Conservation (phyloP, 495 filamentous ascomycete genomes). For the Penicillium cinerascens region DNA sequence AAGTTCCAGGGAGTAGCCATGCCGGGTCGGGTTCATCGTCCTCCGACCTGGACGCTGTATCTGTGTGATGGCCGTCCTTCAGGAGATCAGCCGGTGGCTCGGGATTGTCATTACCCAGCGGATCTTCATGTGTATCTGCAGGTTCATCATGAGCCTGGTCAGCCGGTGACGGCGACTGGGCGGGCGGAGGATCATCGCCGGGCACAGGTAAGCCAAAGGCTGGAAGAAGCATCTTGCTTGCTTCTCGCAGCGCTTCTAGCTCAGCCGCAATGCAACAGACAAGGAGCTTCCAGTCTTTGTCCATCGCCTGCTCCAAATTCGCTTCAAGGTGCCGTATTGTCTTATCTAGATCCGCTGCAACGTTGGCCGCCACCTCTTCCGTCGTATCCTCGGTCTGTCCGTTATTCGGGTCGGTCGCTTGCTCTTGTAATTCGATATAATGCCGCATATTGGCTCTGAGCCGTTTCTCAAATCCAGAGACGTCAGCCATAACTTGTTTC, state of each 20-base stretch:
- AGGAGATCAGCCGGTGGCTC: conserved; percentile 42
- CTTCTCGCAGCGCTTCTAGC: conserved; percentile 75
- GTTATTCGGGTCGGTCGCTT: conserved; percentile 12
- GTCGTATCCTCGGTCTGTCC: conserved; percentile 12
- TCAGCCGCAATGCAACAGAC: conserved; percentile 88
- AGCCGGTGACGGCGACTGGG: conserved; percentile 4
- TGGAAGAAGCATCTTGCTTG: conserved; percentile 58
- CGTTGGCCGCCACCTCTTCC: conserved; percentile 29
- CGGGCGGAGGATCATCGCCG: conserved; percentile 1
- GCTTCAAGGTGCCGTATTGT: conserved; percentile 38
- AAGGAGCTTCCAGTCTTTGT: conserved; percentile 77
- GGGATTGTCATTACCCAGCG: conserved; percentile 28
- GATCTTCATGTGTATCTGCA: conserved; percentile 5
- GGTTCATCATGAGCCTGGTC: conserved; percentile 6
- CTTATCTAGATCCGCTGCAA: conserved; percentile 43
- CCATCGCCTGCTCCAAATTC: conserved; percentile 40
- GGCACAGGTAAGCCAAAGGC: conserved; percentile 21
- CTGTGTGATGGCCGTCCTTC: conserved; percentile 26
- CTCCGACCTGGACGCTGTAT: conserved; percentile 30
- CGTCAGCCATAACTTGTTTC: conserved; percentile 62
- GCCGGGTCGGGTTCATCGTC: conserved; percentile 51
- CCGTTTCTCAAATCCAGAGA: conserved; percentile 65
- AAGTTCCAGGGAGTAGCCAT: conserved; percentile 24
- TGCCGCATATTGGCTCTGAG: conserved; percentile 55
- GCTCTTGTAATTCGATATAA: conserved; percentile 25